Evolutionary conservation across 2,329 filamentous ascomycete genomes (phyloP).

Genomic region (Eurotiales sp.): DNA sequence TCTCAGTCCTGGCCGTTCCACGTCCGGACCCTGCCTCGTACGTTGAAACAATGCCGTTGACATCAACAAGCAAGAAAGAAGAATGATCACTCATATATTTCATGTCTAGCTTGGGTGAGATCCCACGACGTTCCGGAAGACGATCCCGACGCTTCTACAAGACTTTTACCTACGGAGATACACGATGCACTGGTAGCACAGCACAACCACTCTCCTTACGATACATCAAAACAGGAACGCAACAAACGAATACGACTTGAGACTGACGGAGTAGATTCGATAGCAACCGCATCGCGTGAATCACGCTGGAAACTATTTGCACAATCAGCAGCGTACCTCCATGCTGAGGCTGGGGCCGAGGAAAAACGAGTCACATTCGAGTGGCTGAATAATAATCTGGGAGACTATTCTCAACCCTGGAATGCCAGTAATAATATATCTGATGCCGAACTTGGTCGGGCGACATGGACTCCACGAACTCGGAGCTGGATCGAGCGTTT

Average conservation of each 20-base stretch:
- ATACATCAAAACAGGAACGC: slow-evolving; percentile 21
- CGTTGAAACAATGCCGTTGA: slow-evolving; percentile 1
- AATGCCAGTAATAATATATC: slow-evolving; percentile 43
- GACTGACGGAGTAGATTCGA: slow-evolving; percentile 6
- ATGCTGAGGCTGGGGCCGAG: slow-evolving; percentile 26
- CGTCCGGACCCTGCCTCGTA: slow-evolving; percentile 38
- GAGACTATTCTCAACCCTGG: slow-evolving; percentile 50
- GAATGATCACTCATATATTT: background rate
- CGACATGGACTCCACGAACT: slow-evolving; percentile 47
- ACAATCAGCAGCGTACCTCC: slow-evolving; percentile 40
- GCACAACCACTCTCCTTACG: slow-evolving; percentile 42
- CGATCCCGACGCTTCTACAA: slow-evolving; percentile 33
- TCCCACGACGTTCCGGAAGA: slow-evolving; percentile 37
- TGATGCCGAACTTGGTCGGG: slow-evolving; percentile 45
- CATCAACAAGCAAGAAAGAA: background rate
- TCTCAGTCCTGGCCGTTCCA: slow-evolving; percentile 6
- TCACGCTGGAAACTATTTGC: slow-evolving; percentile 48
- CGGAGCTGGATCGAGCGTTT: slow-evolving; percentile 57
- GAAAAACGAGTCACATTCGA: slow-evolving; percentile 43
- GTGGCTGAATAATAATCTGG: slow-evolving; percentile 44
- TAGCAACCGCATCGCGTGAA: slow-evolving; percentile 25
- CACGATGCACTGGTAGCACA: slow-evolving; percentile 43
- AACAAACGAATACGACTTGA: slow-evolving; percentile 13
- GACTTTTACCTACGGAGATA: slow-evolving; percentile 34
- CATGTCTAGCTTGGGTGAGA: slow-evolving; percentile 40